A percentile compares a stretch with the other conserved stretches of the same genome.
phyloP scores from a whole-genome alignment of 164 flowering plant genomes.

The Euptelea pleiosperma region DNA sequence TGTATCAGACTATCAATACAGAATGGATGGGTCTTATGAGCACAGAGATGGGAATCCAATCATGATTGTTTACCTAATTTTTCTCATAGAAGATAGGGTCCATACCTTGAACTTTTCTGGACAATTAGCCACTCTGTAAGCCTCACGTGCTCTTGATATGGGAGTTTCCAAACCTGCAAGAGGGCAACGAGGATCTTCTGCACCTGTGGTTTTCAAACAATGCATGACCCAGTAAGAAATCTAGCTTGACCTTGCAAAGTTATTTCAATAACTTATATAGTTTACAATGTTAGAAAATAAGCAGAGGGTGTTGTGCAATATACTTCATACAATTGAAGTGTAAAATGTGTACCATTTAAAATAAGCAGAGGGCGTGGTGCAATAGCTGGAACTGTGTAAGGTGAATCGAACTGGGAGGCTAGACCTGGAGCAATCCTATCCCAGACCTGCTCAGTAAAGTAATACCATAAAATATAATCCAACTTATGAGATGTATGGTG shows the following conservation, averaged over 20 bases:
- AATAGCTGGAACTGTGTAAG: slow-evolving; percentile 68
- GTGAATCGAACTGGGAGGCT: slow-evolving; percentile 72
- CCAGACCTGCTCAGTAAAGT: slow-evolving; percentile 67
- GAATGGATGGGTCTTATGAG: neutral
- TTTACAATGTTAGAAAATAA: neutral
- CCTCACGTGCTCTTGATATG: slow-evolving; percentile 33
- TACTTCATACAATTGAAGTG: neutral
- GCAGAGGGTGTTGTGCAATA: neutral
- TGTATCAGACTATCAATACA: too few relatives aligned
- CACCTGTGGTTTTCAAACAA: slow-evolving; percentile 43
- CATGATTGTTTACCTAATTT: neutral
- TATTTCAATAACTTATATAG: neutral
- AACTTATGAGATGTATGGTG: neutral
- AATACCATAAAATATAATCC: slow-evolving; percentile 3
- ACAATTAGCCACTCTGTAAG: slow-evolving; percentile 44
- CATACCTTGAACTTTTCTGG: slow-evolving; percentile 63
- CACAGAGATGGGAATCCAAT: neutral
- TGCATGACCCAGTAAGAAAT: neutral
- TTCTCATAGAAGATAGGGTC: neutral
- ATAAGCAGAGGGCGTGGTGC: slow-evolving; percentile 89
- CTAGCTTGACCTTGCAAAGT: neutral
- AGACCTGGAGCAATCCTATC: slow-evolving; percentile 87
- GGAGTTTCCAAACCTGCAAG: slow-evolving; percentile 59
- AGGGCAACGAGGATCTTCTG: slow-evolving; percentile 90
- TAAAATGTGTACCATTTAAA: slow-evolving; percentile 58